Evolutionary conservation across 2,329 filamentous ascomycete genomes (phyloP).

Genomic region (Emergomyces pasteurianus): DNA sequence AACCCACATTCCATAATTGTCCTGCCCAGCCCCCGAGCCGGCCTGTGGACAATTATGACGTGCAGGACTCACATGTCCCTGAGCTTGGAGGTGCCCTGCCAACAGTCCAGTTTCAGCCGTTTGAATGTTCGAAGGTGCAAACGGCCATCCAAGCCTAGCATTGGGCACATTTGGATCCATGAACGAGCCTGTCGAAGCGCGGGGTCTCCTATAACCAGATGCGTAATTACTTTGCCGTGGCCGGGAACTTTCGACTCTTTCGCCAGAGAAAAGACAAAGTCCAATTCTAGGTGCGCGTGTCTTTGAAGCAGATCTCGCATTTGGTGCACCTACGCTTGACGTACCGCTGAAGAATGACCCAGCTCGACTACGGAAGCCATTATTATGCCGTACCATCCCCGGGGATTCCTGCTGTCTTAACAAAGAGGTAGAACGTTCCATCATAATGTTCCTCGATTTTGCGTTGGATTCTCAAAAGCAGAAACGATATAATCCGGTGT

Average conservation of each 20-base stretch:
- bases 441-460: neutral
- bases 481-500: too few relatives aligned
- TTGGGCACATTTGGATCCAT: constrained; percentile 13
- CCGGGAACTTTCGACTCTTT: neutral
- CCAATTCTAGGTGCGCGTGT: neutral
- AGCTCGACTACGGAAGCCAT: constrained; percentile 1
- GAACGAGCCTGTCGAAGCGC: constrained; percentile 15
- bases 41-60: neutral
- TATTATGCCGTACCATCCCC: neutral
- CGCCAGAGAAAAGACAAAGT: constrained; percentile 1
- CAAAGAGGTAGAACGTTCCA: neutral
- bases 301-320: neutral
- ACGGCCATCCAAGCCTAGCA: constrained; percentile 4
- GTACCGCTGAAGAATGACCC: constrained; percentile 2
- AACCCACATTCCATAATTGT: constrained; percentile 3
- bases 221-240: neutral
- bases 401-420: neutral
- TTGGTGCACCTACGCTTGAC: neutral
- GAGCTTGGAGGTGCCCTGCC: neutral
- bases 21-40: neutral
- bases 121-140: constrained; percentile 3
- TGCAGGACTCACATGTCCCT: neutral
- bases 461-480: neutral
- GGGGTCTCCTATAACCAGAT: constrained; percentile 9
- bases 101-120: neutral